Base-by-base conservation (phyloP, 108 stramenopile genomes). In the Aurantiochytrium sp. region DNA sequence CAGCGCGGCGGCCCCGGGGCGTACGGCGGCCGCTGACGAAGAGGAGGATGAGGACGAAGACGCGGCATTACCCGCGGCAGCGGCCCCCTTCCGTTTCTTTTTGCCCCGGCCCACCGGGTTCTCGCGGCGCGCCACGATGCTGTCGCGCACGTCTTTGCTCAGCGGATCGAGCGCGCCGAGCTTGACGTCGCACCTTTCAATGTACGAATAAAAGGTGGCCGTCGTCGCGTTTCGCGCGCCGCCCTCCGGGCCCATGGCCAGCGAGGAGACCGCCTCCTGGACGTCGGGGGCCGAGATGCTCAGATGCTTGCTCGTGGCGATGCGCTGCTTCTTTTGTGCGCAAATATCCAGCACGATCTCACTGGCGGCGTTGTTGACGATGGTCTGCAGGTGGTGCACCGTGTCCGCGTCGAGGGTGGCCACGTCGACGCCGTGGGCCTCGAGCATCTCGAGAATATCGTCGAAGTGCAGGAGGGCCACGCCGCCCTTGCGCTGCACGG, bases 281-380 rank as follows among this genome's bases (percentile, higher is more conserved):
- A 81, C 69, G 27, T 81, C 69, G 24, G 37, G 37, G 21, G 69
- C 69, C 21, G 69, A 81, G 42, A 81, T 81, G 42, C 69, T 81
- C 19, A 81, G 69, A 45, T 45, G 37, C 42, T 39, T 45, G 69
- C 42, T 81, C 37, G 37, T n/a, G 4, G 69, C 69, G 69, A 81
- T 39, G 42, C 41, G 37, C 69, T 45, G 69, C 42, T 81, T 81
- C 27, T 81, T 81, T 27, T 81, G 42, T 27, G 69, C 37, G 42
- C 69, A 81, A 1, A 81, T 45, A 81, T 81, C 69, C 10, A 81
- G 69, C 22, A 81, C 42, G 69, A 81, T 81, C 42, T 81, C 42
- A 0, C 27, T 21, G 42, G 69, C 69, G 37, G 69, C 69, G 4
- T 21, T 22, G 27, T 81, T 45, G 41, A 81, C 36, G 24, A 45